phyloP scores from a whole-genome alignment of 345 rosid species.

The Eucalyptus microcorys region DNA sequence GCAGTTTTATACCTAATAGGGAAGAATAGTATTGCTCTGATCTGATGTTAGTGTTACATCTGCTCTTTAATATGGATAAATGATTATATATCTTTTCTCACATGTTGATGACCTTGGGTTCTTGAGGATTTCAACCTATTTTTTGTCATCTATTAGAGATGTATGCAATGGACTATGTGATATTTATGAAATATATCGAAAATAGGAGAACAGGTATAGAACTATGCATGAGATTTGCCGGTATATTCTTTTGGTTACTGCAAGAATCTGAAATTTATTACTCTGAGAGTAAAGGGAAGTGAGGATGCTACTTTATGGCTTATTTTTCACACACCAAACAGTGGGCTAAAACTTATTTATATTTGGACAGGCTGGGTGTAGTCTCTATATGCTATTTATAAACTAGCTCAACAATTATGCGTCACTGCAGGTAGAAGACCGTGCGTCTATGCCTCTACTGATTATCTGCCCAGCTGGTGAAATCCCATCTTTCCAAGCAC shows the following conservation, averaged over 20 bases:
- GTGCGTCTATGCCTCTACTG: slow-evolving; percentile 48
- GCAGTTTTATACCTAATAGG: not conserved
- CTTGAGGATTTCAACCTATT: not conserved
- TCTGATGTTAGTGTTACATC: not conserved
- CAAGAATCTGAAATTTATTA: not conserved
- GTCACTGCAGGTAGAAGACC: slow-evolving; percentile 50
- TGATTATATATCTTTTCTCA: not conserved
- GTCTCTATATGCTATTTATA: not conserved
- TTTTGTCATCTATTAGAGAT: not conserved
- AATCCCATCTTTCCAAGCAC: slow-evolving; percentile 21
- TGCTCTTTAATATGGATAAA: not conserved
- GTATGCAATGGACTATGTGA: not conserved
- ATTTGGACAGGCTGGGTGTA: not conserved
- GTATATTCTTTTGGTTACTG: not conserved
- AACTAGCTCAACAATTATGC: not conserved
- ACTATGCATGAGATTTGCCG: not conserved
- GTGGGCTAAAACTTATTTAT: not conserved
- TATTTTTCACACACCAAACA: not conserved
- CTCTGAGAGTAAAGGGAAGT: not conserved
- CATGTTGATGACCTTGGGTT: not conserved
- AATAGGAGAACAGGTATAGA: not conserved
- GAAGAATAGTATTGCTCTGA: not conserved
- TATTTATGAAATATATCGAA: not conserved
- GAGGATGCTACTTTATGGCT: not conserved
- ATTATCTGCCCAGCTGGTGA: slow-evolving; percentile 38